Evolutionary conservation across 2,329 filamentous ascomycete genomes (phyloP), one percentile per base, ranked within the genome.

Genomic region (Ophiosphaerella narmari): DNA sequence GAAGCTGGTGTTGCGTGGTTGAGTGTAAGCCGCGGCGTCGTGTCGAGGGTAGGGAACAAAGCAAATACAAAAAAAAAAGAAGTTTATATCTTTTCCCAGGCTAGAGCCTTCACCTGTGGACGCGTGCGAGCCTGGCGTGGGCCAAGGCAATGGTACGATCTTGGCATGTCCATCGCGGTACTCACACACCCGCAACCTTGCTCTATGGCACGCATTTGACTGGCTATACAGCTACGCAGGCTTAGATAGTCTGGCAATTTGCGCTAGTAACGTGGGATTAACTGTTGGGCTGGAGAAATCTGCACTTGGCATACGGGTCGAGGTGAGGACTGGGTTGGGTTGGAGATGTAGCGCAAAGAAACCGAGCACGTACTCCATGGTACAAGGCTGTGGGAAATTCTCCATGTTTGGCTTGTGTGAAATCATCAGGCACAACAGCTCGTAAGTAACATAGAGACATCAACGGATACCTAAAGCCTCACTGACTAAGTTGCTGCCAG

Each of bases 161-260:
- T 66, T 64, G 63, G 63, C 61, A 42, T 43, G 53, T 57, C 55
- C 63, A 66, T 66, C 34, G 40, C 35, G 63, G 63, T 66, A 58
- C 63, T 66, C 63, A 63, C 33, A 16, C 54, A 36, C 41, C 56
- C 46, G 37, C 48, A 53, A 51, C 49, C 43, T 39, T 39, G 47
- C 43, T 50, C 29, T n/a, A 44, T 44, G 40, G 43, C 33, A 18
- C 31, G 36, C n/a, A 14, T 46, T 6, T 46, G n/a, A 54, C 42
- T 63, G 48, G 61, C 18, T 38, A 16, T 2, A 31, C 2, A n/a
- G 16, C 11, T 3, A 12, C 13, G 29, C 8, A 38, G 23, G 26
- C 6, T 4, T 36, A 14, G 13, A 29, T 7, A 23, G 35, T 16
- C 24, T 21, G 18, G 31, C 24, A n/a, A 23, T 21, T 53, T 45